Base-by-base conservation (phyloP, 2,329 filamentous ascomycete species). In the Scedosporium minutisporum region DNA sequence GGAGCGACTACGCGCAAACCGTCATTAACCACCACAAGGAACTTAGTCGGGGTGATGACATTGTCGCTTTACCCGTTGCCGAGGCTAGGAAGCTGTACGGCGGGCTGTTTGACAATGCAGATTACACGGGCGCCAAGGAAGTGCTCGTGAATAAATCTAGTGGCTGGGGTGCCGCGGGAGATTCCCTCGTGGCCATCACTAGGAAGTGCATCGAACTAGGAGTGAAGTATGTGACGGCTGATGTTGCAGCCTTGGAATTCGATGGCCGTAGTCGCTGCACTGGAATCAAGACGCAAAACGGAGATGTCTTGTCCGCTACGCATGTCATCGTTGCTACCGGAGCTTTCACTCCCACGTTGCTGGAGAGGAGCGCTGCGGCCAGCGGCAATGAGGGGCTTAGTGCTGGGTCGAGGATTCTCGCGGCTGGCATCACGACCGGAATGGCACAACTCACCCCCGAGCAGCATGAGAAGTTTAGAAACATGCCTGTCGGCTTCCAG, bases 91-190 rank as follows among this genome's bases (percentile, higher is more conserved):
- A 79, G 62, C 66, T 85, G 62, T 86, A 84, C 64, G 79, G 77
- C 2, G 85, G 85, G 0, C 68, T 87, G 1, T 87, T 87, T 63
- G 77, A 81, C 9, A 78, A 84, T 53, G 83, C 85, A 1, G 82
- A 87, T 63, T 87, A 86, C 67, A 76, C 74, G 0, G 82, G 78
- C 1, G 83, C 82, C 58, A 83, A 80, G 66, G 81, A 85, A 66
- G 82, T 87, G 2, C 74, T 86, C 14, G 73, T 87, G 55, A 87
- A 87, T 74, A 80, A 77, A 67, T 81, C 79, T 29, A 85, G 83
- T 69, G 85, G 85, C 1, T 88, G 84, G 83, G 84, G 79, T 6
- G 83, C 82, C n/a, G 85, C 86, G 1, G 82, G 82, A 2, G 82
- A 86, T 66, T 78, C 79, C 33, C 69, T 88, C 64, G 71, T 76